Conservation (phyloP, 257 asterid genomes). For the Thymus mandschuricus region DNA sequence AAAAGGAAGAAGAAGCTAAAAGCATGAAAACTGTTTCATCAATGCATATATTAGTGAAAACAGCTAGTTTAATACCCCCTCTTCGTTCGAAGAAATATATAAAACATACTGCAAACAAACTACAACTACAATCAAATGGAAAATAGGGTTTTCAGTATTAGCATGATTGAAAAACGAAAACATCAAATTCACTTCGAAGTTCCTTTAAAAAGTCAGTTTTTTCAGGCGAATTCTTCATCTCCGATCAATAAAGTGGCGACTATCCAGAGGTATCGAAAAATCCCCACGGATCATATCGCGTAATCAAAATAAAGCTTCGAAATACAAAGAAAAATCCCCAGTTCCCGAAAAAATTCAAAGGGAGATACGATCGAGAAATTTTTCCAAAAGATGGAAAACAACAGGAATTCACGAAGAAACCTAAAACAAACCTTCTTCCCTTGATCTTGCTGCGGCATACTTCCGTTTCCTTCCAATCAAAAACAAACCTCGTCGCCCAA, state of each 20-base stretch:
- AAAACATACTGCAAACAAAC: too few relatives aligned
- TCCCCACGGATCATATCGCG: background rate
- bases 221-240: background rate
- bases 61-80: background rate
- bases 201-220: slow-evolving; percentile 7
- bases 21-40: background rate
- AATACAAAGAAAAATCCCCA: slow-evolving; percentile 9
- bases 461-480: slow-evolving; percentile 22
- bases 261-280: slow-evolving; percentile 8
- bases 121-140: background rate
- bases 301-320: background rate
- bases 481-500: slow-evolving; percentile 30
- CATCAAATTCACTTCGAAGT: background rate
- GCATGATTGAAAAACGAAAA: background rate
- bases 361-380: background rate
- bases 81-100: background rate
- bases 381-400: slow-evolving; percentile 10
- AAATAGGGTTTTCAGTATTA: background rate
- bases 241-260: slow-evolving; percentile 6
- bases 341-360: slow-evolving; percentile 15
- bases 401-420: background rate
- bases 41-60: background rate
- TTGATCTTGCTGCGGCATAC: slow-evolving; percentile 74
- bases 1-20: background rate
- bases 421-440: slow-evolving; percentile 59